Base-by-base conservation (phyloP, 768 basidiomycete genomes). In the Boletus bicolor region DNA sequence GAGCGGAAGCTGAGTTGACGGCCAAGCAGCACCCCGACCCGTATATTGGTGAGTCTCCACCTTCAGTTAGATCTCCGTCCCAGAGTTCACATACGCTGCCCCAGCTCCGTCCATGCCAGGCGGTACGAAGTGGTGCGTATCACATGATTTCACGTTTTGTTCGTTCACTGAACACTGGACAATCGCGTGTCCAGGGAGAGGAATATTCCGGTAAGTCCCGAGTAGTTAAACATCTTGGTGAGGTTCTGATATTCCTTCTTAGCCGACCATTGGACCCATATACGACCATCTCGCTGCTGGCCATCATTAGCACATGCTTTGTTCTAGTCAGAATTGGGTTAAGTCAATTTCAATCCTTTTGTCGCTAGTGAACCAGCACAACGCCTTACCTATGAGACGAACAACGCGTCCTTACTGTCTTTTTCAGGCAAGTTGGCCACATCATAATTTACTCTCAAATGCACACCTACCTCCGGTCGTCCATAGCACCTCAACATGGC, bases 121-220 rank as follows among this genome's bases (percentile, higher is more conserved):
- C 55, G 95, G 95, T 55, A 93, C 93, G n/a, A 97, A 96, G 75
- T 98, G 94, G 94, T 95, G 66, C 64, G 87, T 82, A 15, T 51
- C 32, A 41, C 19, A 21, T 56, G 7, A 8, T 21, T 44, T 47
- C 30, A 15, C 0, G 5, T n/a, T 19, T 10, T 19, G 28, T 32
- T 47, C 15, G 17, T 32, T 49, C 55, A 32, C 41, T 60, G 17
- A 61, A 15, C 19, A 8, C 21, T 9, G 2, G 7, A 24, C 21
- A 24, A 24, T 21, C 43, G 17, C 5, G 43, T 11, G 49, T 49
- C 53, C 79, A 82, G 90, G 91, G 91, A 93, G 73, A 86, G 91
- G 56, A 91, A 92, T 68, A 68, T 82, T 57, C 89, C 90, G 59
- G 91, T 92, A 76, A 38, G 86, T 75, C 44, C 67, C 57, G 49